Evolutionary conservation across 2,329 filamentous ascomycete genomes (phyloP).

Genomic region (Elsinoe batatas): DNA sequence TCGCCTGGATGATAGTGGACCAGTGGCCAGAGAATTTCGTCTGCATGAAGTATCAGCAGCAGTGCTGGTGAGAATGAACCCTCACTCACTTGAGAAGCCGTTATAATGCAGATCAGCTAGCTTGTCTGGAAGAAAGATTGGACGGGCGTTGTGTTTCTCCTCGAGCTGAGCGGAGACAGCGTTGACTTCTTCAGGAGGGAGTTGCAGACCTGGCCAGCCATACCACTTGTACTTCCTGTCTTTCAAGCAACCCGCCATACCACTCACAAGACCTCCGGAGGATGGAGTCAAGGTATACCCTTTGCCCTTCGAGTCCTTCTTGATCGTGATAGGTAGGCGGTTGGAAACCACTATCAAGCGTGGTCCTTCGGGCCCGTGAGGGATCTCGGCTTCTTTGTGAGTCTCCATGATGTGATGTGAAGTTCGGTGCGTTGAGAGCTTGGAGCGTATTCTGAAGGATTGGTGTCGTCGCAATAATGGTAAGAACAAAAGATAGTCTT

Average conservation of each 20-base stretch:
- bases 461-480: neutral
- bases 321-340: slow-evolving; percentile 91
- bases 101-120: slow-evolving; percentile 95
- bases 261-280: slow-evolving; percentile 88
- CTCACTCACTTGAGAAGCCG: slow-evolving; percentile 76
- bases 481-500: no score
- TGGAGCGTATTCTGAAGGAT: neutral
- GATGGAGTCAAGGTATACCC: slow-evolving; percentile 94
- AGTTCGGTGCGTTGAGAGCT: neutral
- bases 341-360: slow-evolving; percentile 82
- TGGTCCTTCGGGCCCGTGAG: slow-evolving; percentile 22
- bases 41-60: slow-evolving; percentile 35
- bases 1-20: slow-evolving; percentile 98
- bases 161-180: slow-evolving; percentile 68
- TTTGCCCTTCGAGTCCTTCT: slow-evolving; percentile 74
- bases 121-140: slow-evolving; percentile 88
- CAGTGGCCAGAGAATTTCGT: slow-evolving; percentile 95
- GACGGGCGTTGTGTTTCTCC: slow-evolving; percentile 79
- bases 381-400: neutral
- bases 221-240: slow-evolving; percentile 97
- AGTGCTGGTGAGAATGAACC: neutral
- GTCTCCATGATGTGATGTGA: neutral
- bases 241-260: slow-evolving; percentile 82
- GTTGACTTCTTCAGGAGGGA: slow-evolving; percentile 72
- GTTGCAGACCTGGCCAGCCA: slow-evolving; percentile 89